Base-by-base conservation (phyloP, 768 basidiomycete genomes). In the Symmetrospora coprosmae region DNA sequence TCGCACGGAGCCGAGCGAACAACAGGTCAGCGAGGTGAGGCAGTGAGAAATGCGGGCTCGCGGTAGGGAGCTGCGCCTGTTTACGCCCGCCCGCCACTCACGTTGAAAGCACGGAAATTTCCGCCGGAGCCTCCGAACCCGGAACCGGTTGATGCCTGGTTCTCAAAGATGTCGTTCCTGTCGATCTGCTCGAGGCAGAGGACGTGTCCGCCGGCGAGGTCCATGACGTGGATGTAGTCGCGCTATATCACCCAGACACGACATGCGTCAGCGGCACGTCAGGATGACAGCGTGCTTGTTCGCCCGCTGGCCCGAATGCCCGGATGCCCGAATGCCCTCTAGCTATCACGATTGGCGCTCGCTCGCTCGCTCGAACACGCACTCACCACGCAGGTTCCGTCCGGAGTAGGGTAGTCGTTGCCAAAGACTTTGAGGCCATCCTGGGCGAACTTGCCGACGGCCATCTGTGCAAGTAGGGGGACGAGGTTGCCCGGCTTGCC, bases 401-500 rank as follows among this genome's bases (percentile, higher is more conserved):
- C 92, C 35, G 79, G 82, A 0, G 94, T 99, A 21, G 91, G 89
- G 73, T 94, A 99, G 73, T 99, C 89, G 71, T 92, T 86, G 30
- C 94, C 92, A 70, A 97, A 99, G 4, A 99, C 86, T 70, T 86
- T 84, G 60, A 77, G 64, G 35, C 78, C 79, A 21, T 74, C 67
- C 43, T 84, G 82, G 60, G 82, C 79, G 65, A 88, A 80, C 49
- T 89, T 82, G 30, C 92, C 94, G 56, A 89, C 75, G 4, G 94
- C 91, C 80, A 96, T 94, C 45, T 92, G 89, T 6, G 89, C 86
- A 37, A 97, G 80, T 8, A 97, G 76, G 6, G 94, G 94, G 30
- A 99, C 75, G 39, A 99, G 78, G 73, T 99, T 99, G 53, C 86
- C 89, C 6, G 94, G 94, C 55, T 87, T 82, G 35, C 94, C 94